phyloP scores from a whole-genome alignment of 2,329 filamentous ascomycete species.

The Penicillium sp. region DNA sequence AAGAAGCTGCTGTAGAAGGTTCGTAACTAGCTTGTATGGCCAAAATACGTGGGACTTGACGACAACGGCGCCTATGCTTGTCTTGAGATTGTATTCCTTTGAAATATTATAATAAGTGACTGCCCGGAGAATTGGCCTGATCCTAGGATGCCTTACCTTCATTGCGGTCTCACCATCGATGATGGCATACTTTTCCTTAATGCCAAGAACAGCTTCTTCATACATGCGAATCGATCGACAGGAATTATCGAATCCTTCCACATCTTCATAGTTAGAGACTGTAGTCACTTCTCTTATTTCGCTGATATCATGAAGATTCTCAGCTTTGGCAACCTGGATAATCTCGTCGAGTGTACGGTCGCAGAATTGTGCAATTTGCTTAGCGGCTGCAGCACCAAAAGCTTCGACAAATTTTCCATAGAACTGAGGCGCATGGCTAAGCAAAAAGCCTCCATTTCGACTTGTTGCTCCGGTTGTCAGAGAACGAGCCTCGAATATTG shows the following conservation, averaged over 20 bases:
- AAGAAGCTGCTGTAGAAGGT: conserved; percentile 19
- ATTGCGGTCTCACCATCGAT: background rate
- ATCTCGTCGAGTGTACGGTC: conserved; percentile 5
- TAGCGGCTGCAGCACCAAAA: background rate
- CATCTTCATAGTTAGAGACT: conserved; percentile 9
- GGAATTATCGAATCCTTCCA: conserved; percentile 29
- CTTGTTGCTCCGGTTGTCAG: conserved; percentile 31
- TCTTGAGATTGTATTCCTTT: conserved; percentile 18
- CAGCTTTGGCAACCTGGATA: conserved; percentile 22
- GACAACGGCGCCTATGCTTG: conserved; percentile 10
- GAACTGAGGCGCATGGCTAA: conserved; percentile 6
- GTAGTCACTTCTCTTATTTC: conserved; percentile 6
- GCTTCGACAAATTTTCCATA: background rate
- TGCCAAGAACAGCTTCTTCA: conserved; percentile 38
- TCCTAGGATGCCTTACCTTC: background rate
- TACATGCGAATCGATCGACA: conserved; percentile 53
- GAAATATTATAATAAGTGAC: background rate
- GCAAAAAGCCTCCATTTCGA: conserved; percentile 31
- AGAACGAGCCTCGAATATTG: conserved; percentile 29
- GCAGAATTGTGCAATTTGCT: background rate
- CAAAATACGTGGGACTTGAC: conserved; percentile 21
- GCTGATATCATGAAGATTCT: conserved; percentile 4
- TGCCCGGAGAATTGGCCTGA: background rate
- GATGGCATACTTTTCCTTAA: background rate
- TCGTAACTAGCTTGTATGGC: conserved; percentile 30